These are phyloP conservation scores for Seiridium cupressi DNA, from an alignment of 2,329 filamentous ascomycete species.

Conservation along the genomic window DNA sequence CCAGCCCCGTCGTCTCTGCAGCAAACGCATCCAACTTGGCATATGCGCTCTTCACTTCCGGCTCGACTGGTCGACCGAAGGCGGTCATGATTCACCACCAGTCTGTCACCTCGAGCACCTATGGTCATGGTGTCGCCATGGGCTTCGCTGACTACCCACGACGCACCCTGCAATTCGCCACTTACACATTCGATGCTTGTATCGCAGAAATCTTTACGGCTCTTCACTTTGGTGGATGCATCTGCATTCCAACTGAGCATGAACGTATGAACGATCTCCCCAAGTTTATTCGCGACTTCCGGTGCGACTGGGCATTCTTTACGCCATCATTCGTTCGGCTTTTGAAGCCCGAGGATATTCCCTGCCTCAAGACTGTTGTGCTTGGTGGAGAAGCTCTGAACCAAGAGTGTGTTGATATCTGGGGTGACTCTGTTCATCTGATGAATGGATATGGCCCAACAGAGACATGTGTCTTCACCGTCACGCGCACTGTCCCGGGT, in stretches of 20 bases:
- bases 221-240: constrained; percentile 34
- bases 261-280: constrained; percentile 23
- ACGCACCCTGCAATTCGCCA: constrained; percentile 21
- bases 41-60: constrained; percentile 52
- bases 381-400: constrained; percentile 5
- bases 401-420: not conserved
- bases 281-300: constrained; percentile 5
- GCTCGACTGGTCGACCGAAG: constrained; percentile 50
- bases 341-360: not conserved
- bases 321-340: constrained; percentile 7
- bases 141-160: not conserved
- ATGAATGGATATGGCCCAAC: constrained; percentile 2
- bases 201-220: constrained; percentile 35
- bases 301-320: constrained; percentile 8
- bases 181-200: constrained; percentile 37
- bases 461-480: not conserved
- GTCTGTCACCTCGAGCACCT: not conserved
- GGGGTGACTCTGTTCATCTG: not conserved
- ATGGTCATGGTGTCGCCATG: constrained; percentile 2
- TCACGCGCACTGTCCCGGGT: not conserved
- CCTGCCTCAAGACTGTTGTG: not conserved
- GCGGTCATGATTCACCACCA: constrained; percentile 36
- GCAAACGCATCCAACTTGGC: not conserved
- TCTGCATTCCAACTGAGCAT: constrained; percentile 35
- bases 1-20: not conserved